These are phyloP conservation scores for Huntiella savannae DNA, from an alignment of 2,329 filamentous ascomycete genomes.

Conservation along the genomic window DNA sequence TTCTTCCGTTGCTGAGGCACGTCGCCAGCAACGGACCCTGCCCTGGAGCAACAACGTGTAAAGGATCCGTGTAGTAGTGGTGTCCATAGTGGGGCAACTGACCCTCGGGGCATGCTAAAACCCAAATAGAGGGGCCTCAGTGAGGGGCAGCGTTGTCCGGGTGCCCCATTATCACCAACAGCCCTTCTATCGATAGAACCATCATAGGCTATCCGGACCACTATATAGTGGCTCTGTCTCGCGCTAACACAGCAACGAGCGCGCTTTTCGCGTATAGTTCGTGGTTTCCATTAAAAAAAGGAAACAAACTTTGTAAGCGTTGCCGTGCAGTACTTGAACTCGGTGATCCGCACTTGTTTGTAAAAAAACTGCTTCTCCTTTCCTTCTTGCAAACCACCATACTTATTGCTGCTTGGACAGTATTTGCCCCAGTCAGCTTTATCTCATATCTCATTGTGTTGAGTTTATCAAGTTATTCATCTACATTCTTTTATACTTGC, in stretches of 20 bases:
- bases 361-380: constrained; percentile 10
- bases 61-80: constrained; percentile 2
- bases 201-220: too few species aligned
- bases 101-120: background rate
- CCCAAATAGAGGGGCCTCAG: background rate
- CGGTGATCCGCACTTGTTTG: background rate
- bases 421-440: background rate
- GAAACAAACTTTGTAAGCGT: background rate
- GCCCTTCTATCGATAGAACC: too few species aligned
- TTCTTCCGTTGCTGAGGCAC: background rate
- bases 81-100: background rate
- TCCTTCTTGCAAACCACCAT: constrained; percentile 11
- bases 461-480: background rate
- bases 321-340: constrained; percentile 7
- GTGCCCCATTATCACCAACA: too few species aligned
- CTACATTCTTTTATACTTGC: background rate
- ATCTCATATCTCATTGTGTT: background rate
- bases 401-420: constrained; percentile 13
- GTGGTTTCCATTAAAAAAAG: constrained; percentile 1
- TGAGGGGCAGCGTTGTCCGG: background rate
- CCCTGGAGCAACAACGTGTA: constrained; percentile 1
- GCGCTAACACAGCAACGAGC: too few species aligned
- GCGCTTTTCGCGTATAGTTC: constrained; percentile 5
- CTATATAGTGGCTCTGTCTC: too few species aligned
- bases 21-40: background rate